Conservation (phyloP, 352 stramenopile species). For the Globisporangium orthogonon region DNA sequence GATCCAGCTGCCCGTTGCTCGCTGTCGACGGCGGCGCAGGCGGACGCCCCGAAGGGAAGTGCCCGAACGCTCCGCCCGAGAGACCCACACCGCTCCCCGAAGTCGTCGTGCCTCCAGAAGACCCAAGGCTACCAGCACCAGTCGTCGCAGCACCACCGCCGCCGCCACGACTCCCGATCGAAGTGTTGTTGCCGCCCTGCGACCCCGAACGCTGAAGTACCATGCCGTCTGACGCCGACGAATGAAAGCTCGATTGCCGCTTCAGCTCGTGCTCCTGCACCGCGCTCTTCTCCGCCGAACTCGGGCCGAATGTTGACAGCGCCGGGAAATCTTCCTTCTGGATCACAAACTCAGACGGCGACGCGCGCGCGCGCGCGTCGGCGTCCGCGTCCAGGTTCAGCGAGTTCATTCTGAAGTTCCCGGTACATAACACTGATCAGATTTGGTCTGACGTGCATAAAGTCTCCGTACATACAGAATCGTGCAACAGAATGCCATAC, state of each 20-base stretch:
- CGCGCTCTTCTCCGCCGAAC: conserved; percentile 43
- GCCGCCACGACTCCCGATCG: conserved; percentile 44
- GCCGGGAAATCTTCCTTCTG: conserved; percentile 86
- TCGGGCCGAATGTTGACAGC: conserved; percentile 54
- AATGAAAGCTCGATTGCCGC: conserved; percentile 64
- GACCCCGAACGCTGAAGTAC: conserved; percentile 34
- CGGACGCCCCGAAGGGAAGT: conserved; percentile 28
- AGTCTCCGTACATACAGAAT: too few species aligned
- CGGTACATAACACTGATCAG: neutral
- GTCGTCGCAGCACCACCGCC: neutral
- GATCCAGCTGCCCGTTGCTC: conserved; percentile 46
- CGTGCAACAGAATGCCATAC: conserved; percentile 19
- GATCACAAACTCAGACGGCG: conserved; percentile 77
- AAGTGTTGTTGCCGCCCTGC: conserved; percentile 36
- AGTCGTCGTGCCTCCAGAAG: conserved; percentile 11
- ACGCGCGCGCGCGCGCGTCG: conserved; percentile 30
- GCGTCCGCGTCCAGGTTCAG: conserved; percentile 40
- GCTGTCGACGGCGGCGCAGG: conserved; percentile 10
- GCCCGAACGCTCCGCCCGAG: conserved; percentile 50
- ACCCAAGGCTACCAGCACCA: conserved; percentile 4
- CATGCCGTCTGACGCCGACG: conserved; percentile 57
- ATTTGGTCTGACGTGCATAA: too few species aligned
- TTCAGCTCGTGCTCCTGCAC: conserved; percentile 48
- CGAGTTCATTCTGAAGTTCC: conserved; percentile 41
- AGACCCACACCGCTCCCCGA: conserved; percentile 38